Conservation (phyloP, 2,329 filamentous ascomycete genomes). For the Mariannaea sp. region DNA sequence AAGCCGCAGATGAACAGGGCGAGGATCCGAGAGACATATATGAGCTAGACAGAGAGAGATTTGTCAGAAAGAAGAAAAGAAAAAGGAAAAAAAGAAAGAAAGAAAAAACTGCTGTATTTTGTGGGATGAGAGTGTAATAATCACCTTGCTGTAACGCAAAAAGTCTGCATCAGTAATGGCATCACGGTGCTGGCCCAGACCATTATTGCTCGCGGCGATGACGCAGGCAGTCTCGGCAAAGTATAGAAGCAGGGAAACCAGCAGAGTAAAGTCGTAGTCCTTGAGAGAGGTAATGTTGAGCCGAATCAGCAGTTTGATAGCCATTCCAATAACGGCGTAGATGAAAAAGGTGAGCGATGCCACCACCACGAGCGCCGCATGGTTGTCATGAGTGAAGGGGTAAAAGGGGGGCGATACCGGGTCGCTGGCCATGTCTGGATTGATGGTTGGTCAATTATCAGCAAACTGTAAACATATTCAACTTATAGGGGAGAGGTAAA, state of each 20-base stretch:
- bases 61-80: no score
- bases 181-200: conserved; percentile 22
- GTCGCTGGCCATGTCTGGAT: conserved; percentile 18
- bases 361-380: conserved; percentile 31
- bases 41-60: no score
- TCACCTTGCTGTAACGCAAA: conserved; percentile 26
- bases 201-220: conserved; percentile 24
- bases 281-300: conserved; percentile 33
- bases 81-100: no score
- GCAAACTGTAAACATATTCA: conserved; percentile 1
- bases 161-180: conserved; percentile 10
- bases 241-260: conserved; percentile 19
- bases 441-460: not conserved
- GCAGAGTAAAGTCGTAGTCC: conserved; percentile 25
- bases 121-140: no score
- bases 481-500: no score
- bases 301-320: conserved; percentile 31
- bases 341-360: conserved; percentile 28
- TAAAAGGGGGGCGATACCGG: conserved; percentile 30
- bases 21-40: conserved; percentile 28
- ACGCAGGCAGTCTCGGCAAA: conserved; percentile 30
- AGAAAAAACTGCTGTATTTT: no score
- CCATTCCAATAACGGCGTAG: conserved; percentile 28
- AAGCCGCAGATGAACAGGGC: conserved; percentile 24
- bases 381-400: conserved; percentile 26